Conservation (phyloP, 306 rosid species). For the Ammopiptanthus mongolicus region DNA sequence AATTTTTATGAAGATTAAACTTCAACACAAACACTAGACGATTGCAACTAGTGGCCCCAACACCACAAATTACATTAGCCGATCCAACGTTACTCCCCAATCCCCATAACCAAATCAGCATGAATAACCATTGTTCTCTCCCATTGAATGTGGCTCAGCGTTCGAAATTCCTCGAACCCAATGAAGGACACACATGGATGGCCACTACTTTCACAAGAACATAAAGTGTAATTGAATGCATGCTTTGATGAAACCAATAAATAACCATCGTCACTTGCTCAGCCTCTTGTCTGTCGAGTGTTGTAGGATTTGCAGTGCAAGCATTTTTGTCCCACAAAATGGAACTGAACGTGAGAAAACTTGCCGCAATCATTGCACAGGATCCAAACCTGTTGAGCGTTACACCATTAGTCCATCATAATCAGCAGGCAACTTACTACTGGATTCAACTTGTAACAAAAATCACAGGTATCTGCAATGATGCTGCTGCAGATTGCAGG, state of each 20-base stretch:
- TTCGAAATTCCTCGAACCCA: neutral
- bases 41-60: neutral
- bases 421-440: neutral
- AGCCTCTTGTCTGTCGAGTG: conserved; percentile 70
- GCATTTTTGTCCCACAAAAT: conserved; percentile 74
- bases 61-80: neutral
- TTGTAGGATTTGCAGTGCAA: conserved; percentile 74
- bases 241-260: neutral
- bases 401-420: neutral
- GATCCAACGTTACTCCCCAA: neutral
- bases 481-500: neutral
- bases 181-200: neutral
- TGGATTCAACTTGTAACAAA: neutral
- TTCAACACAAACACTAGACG: neutral
- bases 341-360: conserved; percentile 55
- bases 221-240: neutral
- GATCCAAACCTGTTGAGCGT: conserved; percentile 57
- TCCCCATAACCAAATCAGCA: neutral
- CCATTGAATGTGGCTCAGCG: neutral
- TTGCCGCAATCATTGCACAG: conserved; percentile 80
- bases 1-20: too few species aligned
- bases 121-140: neutral
- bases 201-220: neutral
- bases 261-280: conserved; percentile 26
- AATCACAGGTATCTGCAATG: neutral